These are phyloP conservation scores for Chimonanthus praecox DNA, from an alignment of 164 flowering plant genomes.

Conservation along the genomic window DNA sequence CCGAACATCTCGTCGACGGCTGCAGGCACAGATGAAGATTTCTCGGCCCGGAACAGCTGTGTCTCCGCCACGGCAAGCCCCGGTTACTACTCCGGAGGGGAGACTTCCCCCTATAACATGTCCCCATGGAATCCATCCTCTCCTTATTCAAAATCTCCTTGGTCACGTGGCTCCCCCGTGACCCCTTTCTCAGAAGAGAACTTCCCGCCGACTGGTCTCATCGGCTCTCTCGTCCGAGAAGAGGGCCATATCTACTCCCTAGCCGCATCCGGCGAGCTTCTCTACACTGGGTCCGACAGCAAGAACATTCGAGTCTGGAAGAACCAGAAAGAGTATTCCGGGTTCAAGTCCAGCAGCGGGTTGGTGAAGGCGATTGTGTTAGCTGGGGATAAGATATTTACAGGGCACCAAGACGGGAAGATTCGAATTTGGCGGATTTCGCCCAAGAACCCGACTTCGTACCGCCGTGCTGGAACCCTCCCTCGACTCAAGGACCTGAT, in stretches of 20 bases:
- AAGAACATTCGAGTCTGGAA: conserved; percentile 28
- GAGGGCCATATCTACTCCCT: conserved; percentile 83
- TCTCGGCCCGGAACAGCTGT: conserved; percentile 17
- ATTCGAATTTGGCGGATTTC: conserved; percentile 71
- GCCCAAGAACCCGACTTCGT: conserved; percentile 33
- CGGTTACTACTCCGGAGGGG: conserved; percentile 14
- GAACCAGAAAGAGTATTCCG: conserved; percentile 54
- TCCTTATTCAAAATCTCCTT: conserved; percentile 37
- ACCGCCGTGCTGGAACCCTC: conserved; percentile 54
- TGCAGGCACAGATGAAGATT: conserved; percentile 7
- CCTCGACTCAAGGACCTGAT: conserved; percentile 59
- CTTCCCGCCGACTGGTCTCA: conserved; percentile 23
- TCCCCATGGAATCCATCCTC: conserved; percentile 49
- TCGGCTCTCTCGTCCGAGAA: conserved; percentile 75
- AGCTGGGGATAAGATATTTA: conserved; percentile 53
- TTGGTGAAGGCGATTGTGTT: conserved; percentile 73
- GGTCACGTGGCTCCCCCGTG: conserved; percentile 19
- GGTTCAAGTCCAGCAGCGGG: conserved; percentile 76
- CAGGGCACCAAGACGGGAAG: conserved; percentile 36
- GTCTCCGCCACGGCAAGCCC: conserved; percentile 26
- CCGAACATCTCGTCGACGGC: conserved; percentile 13
- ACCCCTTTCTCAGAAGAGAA: conserved; percentile 18
- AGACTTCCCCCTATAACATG: conserved; percentile 32
- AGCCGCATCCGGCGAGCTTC: conserved; percentile 53
- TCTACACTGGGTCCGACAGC: conserved; percentile 22